Conservation (phyloP, 2,329 filamentous ascomycete genomes). For the Xylaria hypoxylon region DNA sequence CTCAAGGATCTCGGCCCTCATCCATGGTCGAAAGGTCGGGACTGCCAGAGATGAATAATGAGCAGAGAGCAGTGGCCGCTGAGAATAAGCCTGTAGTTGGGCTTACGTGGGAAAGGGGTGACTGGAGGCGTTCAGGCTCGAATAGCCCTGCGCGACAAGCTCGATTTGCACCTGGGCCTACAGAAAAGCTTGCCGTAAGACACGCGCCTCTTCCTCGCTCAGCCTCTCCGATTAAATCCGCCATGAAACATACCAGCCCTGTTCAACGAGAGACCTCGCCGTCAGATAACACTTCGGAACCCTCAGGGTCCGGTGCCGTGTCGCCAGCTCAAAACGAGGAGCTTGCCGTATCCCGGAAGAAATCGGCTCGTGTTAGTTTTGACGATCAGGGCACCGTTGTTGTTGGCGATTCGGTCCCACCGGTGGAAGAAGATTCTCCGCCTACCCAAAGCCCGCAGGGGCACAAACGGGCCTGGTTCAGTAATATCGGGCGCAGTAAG, state of each 20-base stretch:
- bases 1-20: conserved; percentile 27
- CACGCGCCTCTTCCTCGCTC: conserved; percentile 78
- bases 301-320: conserved; percentile 51
- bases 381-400: conserved; percentile 72
- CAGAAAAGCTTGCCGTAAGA: conserved; percentile 67
- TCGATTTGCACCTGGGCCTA: conserved; percentile 69
- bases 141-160: conserved; percentile 75
- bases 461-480: conserved; percentile 64
- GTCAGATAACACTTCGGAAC: conserved; percentile 61
- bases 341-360: conserved; percentile 63
- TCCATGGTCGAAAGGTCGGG: conserved; percentile 21
- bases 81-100: conserved; percentile 45
- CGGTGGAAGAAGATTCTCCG: conserved; percentile 56
- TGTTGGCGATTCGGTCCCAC: conserved; percentile 60
- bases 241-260: conserved; percentile 73
- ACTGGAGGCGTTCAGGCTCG: conserved; percentile 56
- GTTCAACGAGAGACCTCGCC: conserved; percentile 63
- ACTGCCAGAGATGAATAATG: conserved; percentile 27
- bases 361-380: conserved; percentile 80
- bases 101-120: conserved; percentile 40
- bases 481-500: conserved; percentile 60
- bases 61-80: conserved; percentile 34
- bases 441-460: conserved; percentile 55
- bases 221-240: conserved; percentile 81
- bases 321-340: conserved; percentile 54